Base-by-base conservation (phyloP, 495 filamentous ascomycete species). In the Daldinia grandis region DNA sequence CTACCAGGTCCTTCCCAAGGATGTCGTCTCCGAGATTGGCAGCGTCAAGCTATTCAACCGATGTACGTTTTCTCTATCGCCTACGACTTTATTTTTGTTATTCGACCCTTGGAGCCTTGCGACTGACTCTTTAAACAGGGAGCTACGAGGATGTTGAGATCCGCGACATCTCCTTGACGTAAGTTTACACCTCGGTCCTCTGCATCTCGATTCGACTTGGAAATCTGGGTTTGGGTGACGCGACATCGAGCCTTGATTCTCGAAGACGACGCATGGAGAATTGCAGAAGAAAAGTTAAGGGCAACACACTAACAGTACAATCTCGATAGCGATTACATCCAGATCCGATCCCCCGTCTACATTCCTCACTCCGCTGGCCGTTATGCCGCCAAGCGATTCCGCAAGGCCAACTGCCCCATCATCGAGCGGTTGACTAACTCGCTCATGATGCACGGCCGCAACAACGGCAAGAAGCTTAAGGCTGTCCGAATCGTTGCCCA, bases 391-490 rank as follows among this genome's bases (percentile, higher is more conserved):
- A 99, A 99, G 92, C 91, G 95, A 76, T 99, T 99, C 93, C 91
- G 95, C 86, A 99, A 99, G 90, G 94, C 96, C 80, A 94, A 98
- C 90, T 98, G 95, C 91, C 95, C 95, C 75, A 98, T 99, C 89
- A 97, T 99, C 77, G 95, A 99, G 92, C 95, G 95, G 81, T 91
- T 99, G 68, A 98, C 96, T 86, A 99, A 99, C 90, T 98, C 95
- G 27, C 90, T 99, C 76, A 99, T 99, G 95, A 98, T 98, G 96
- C 97, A 99, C 89, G 95, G 95, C 81, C 96, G 95, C 85, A 99
- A 99, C 91, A 98, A 97, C 92, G 95, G 95, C 85, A 99, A 99
- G 91, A 99, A 99, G 93, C 91, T 98, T 73, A 97, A 96, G 93
- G 96, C 95, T 80, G 94, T 98, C 82, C 94, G 95, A 83, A 99